These are phyloP conservation scores for Solanum chiquidenum DNA, from an alignment of 257 asterid species.

Conservation along the genomic window DNA sequence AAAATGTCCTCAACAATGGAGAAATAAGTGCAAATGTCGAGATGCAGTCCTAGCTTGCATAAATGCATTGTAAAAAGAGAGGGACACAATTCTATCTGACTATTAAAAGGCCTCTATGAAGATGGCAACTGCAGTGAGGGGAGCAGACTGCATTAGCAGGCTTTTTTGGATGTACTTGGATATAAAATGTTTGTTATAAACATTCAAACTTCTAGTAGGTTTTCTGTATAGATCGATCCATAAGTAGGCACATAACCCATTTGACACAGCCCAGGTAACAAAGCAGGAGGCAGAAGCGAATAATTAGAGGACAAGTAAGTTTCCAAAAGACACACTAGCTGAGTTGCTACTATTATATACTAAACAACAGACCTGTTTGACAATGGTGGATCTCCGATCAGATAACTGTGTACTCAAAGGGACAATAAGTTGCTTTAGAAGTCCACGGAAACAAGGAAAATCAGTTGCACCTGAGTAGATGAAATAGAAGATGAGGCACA, in stretches of 20 bases:
- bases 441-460: slow-evolving; percentile 86
- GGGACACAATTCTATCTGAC: background rate
- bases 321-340: background rate
- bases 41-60: background rate
- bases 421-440: slow-evolving; percentile 79
- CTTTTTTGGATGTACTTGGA: background rate
- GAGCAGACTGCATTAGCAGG: background rate
- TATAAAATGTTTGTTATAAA: background rate
- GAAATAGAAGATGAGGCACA: background rate
- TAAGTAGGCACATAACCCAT: background rate
- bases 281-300: background rate
- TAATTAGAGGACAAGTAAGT: background rate
- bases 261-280: background rate
- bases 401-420: slow-evolving; percentile 90
- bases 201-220: background rate
- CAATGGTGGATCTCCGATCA: slow-evolving; percentile 96
- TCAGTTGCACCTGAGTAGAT: slow-evolving; percentile 72
- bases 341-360: background rate
- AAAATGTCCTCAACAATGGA: background rate
- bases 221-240: background rate
- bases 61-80: background rate
- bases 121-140: background rate
- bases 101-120: background rate
- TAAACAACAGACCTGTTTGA: slow-evolving; percentile 63
- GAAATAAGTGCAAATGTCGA: background rate